These are phyloP conservation scores for Venturia carpophila DNA, from an alignment of 2,329 filamentous ascomycete genomes.

Conservation along the genomic window DNA sequence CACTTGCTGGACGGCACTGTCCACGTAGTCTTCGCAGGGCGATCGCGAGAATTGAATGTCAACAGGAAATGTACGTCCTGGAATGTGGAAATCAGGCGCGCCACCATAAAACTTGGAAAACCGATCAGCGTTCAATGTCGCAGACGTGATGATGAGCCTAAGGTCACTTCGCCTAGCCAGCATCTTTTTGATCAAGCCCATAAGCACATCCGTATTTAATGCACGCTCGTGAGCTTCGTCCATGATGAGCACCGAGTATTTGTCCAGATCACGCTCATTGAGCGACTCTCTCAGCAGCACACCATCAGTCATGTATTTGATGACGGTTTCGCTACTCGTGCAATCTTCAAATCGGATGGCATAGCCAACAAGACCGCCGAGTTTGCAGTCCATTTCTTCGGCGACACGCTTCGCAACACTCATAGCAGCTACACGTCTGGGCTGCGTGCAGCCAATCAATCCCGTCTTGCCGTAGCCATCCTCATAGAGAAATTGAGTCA, in stretches of 20 bases:
- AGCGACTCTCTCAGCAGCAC: conserved; percentile 88
- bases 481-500: conserved; percentile 93
- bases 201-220: conserved; percentile 91
- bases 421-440: conserved; percentile 94
- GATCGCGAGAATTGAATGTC: conserved; percentile 93
- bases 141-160: conserved; percentile 95
- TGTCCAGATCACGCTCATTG: conserved; percentile 85
- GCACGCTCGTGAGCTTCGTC: conserved; percentile 97
- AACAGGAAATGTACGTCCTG: conserved; percentile 91
- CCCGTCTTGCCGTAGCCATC: conserved; percentile 84
- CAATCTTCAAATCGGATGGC: conserved; percentile 98
- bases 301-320: conserved; percentile 99
- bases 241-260: conserved; percentile 98
- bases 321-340: conserved; percentile 87
- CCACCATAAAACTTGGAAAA: conserved; percentile 96
- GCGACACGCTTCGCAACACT: conserved; percentile 96
- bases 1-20: conserved; percentile 92
- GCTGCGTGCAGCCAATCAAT: conserved; percentile 94
- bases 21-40: conserved; percentile 95
- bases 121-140: conserved; percentile 95
- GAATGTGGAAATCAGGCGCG: conserved; percentile 93
- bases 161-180: conserved; percentile 80
- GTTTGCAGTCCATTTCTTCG: conserved; percentile 92
- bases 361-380: conserved; percentile 86
- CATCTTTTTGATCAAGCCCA: conserved; percentile 97